phyloP scores from a whole-genome alignment of 495 filamentous ascomycete species.

The Hypoxylon cercidicola region DNA sequence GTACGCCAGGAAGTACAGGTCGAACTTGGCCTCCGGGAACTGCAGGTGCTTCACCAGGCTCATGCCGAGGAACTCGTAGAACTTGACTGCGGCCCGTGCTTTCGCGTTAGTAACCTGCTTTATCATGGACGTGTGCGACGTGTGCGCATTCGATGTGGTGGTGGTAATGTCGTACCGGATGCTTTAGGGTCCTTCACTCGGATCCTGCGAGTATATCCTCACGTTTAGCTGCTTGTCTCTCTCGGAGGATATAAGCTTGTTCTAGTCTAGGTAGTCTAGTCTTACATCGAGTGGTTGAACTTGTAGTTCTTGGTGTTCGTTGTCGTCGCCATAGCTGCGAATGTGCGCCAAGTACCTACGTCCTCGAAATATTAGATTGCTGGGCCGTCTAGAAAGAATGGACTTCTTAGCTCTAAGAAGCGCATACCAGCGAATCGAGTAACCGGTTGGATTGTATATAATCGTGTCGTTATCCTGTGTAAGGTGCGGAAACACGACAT shows the following conservation, averaged over 20 bases:
- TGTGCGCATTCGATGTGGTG: neutral
- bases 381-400: neutral
- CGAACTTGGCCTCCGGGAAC: slow-evolving; percentile 82
- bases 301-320: slow-evolving; percentile 86
- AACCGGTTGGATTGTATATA: slow-evolving; percentile 11
- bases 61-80: slow-evolving; percentile 94
- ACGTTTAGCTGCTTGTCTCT: slow-evolving; percentile 8
- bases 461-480: slow-evolving; percentile 18
- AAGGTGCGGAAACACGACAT: slow-evolving; percentile 29
- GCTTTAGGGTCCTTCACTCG: slow-evolving; percentile 93
- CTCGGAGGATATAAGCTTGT: neutral
- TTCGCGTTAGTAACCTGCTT: too few relatives aligned
- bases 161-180: slow-evolving; percentile 65
- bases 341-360: slow-evolving; percentile 34
- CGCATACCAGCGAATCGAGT: slow-evolving; percentile 6
- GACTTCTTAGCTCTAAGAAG: neutral
- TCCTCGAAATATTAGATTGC: neutral
- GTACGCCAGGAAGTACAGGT: slow-evolving; percentile 86
- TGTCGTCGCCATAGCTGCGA: slow-evolving; percentile 71
- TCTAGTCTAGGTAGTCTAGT: neutral
- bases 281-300: slow-evolving; percentile 84
- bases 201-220: slow-evolving; percentile 66
- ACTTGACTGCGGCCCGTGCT: slow-evolving; percentile 87
- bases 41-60: slow-evolving; percentile 80
- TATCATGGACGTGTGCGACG: too few relatives aligned